These are phyloP conservation scores for Pseudofabraea citricarpa DNA, from an alignment of 2,329 filamentous ascomycete species.

Conservation along the genomic window DNA sequence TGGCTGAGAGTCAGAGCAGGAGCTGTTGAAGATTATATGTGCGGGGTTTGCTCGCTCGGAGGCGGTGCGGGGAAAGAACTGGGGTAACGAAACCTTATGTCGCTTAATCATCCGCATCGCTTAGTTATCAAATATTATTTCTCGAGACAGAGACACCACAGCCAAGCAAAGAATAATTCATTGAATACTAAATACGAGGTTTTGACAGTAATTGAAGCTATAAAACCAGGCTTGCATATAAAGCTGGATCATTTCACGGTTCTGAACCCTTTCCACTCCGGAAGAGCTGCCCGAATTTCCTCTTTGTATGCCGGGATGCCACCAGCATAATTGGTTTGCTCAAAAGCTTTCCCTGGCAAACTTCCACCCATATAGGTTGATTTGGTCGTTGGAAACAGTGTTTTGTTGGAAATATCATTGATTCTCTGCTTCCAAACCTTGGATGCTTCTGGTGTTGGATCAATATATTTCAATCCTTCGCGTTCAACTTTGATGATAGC, in stretches of 20 bases:
- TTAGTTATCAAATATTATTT: too few species aligned
- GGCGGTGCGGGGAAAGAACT: too few species aligned
- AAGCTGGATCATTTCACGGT: constrained; percentile 8
- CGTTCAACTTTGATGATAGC: constrained; percentile 42
- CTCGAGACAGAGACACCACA: too few species aligned
- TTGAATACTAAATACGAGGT: too few species aligned
- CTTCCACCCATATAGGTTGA: constrained; percentile 54
- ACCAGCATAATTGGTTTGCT: constrained; percentile 45
- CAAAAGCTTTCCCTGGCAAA: constrained; percentile 47
- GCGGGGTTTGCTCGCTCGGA: too few species aligned
- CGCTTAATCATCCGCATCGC: too few species aligned
- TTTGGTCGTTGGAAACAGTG: constrained; percentile 43
- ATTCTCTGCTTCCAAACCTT: constrained; percentile 45
- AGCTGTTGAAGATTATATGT: too few species aligned
- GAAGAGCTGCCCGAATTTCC: constrained; percentile 25
- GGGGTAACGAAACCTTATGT: too few species aligned
- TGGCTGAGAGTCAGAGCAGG: too few species aligned
- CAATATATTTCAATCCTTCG: constrained; percentile 43
- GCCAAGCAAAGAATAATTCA: too few species aligned
- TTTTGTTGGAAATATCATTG: constrained; percentile 38
- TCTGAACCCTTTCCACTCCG: constrained; percentile 31
- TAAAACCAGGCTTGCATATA: too few species aligned
- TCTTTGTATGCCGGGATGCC: constrained; percentile 9
- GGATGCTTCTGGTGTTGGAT: constrained; percentile 40
- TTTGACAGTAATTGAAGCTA: too few species aligned